Percentiles rank a stretch among this genome's conserved stretches.
Evolutionary conservation across 2,329 filamentous ascomycete species (phyloP).

Genomic region (Monosporascus sp.): DNA sequence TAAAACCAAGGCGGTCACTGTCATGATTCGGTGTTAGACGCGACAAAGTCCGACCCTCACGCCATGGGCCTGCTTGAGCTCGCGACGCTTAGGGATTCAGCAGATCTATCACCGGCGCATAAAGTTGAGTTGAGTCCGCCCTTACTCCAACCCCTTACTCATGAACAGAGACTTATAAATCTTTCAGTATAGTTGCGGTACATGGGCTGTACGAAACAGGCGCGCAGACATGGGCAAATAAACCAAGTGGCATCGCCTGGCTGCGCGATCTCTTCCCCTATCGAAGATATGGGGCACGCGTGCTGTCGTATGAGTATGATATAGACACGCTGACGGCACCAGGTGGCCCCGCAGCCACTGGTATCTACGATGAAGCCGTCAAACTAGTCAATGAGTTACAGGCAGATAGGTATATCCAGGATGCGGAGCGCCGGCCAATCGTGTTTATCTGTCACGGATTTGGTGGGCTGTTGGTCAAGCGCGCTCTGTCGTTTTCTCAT

Average conservation of each 20-base stretch:
- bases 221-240: not conserved
- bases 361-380: constrained; percentile 6
- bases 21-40: too few species aligned
- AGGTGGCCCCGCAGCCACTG: constrained; percentile 1
- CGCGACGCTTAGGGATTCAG: not conserved
- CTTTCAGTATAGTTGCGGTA: constrained; percentile 3
- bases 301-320: constrained; percentile 9
- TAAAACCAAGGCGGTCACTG: too few species aligned
- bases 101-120: not conserved
- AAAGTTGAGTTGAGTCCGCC: not conserved
- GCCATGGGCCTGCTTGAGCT: not conserved
- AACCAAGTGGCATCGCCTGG: not conserved
- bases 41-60: too few species aligned
- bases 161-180: not conserved
- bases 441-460: constrained; percentile 8
- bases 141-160: too few species aligned
- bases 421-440: constrained; percentile 1
- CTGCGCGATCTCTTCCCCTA: constrained; percentile 5
- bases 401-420: constrained; percentile 1
- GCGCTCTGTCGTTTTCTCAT: constrained; percentile 6
- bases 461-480: constrained; percentile 6
- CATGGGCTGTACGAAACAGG: constrained; percentile 4
- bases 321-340: constrained; percentile 4
- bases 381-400: constrained; percentile 4
- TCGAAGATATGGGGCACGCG: constrained; percentile 2